Conservation (phyloP, 2,329 filamentous ascomycete species). For the Fusarium fujikuroi region DNA sequence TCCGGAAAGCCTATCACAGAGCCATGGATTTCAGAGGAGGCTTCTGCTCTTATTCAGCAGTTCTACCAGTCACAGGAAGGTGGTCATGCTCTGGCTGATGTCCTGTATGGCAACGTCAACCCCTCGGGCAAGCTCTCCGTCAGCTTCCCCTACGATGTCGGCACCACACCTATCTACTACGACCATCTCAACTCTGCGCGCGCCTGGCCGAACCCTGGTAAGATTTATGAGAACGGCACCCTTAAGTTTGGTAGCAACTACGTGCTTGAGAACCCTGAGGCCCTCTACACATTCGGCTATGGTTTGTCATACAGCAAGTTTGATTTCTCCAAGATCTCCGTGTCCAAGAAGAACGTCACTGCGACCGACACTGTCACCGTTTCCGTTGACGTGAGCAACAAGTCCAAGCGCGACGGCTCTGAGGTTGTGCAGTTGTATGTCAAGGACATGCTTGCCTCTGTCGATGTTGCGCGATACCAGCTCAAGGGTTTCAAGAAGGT, state of each 20-base stretch:
- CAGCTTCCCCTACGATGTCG: conserved; percentile 74
- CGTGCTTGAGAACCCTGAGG: conserved; percentile 67
- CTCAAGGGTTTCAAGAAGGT: conserved; percentile 77
- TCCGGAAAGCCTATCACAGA: conserved; percentile 79
- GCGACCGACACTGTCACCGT: conserved; percentile 66
- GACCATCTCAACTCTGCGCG: conserved; percentile 77
- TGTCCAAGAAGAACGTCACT: conserved; percentile 60
- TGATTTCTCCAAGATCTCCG: conserved; percentile 63
- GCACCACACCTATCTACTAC: conserved; percentile 75
- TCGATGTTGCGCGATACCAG: conserved; percentile 72
- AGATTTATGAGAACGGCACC: conserved; percentile 65
- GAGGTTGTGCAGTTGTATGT: conserved; percentile 78
- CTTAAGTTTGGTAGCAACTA: conserved; percentile 73
- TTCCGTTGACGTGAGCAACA: conserved; percentile 71
- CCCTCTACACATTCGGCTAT: conserved; percentile 74
- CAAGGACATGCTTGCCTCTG: conserved; percentile 68
- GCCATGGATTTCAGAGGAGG: conserved; percentile 74
- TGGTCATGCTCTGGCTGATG: conserved; percentile 72
- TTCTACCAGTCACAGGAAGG: conserved; percentile 80
- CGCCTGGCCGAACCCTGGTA: conserved; percentile 62
- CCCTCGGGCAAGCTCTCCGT: conserved; percentile 74
- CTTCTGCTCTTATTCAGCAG: conserved; percentile 75
- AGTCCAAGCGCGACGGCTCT: conserved; percentile 64
- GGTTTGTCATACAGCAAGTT: conserved; percentile 74
- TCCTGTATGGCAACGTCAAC: conserved; percentile 72